Base-by-base conservation (phyloP, 1,284 basidiomycete genomes). In the Malassezia equina region DNA sequence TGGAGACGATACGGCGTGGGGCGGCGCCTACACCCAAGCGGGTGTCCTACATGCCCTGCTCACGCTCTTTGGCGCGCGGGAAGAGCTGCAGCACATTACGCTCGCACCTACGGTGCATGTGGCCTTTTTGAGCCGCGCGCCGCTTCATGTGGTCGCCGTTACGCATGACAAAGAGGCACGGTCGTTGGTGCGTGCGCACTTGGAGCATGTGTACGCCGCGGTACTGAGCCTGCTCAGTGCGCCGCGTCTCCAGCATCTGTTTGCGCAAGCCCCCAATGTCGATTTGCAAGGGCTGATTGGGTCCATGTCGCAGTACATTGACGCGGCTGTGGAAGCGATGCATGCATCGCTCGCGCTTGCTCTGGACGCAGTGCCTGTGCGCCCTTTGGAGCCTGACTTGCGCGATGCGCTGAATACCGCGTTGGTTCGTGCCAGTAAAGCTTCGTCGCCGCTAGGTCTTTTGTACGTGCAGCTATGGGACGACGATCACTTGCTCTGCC, bases 21-120 rank as follows among this genome's bases (percentile, higher is more conserved):
- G 17, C 11, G 32, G 49, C 27, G 39, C 49, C 9, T 34, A 24
- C 4, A 85, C 86, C 11, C 83, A 84, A 23, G 86, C 93, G 67
- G 93, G 90, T 23, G 83, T 98, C 36, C 88, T 93, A 76, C 93
- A 96, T 75, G 90, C 93, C 1, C 80, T 98, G 7, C 85, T 98
- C 47, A 91, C 90, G 11, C 75, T 77, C 52, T 77, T 76, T 58
- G 73, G 69, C 24, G 66, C 69, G 43, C 64, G 66, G 8, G 61
- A 63, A 27, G 52, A 57, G 44, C 60, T 73, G 28, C 60, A 65
- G 12, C 57, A 51, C 46, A 64, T 65, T 15, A n/a, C 24, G 29
- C 27, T 45, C 8, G 58, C 65, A 25, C 39, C 49, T n/a, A 23
- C 78, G 9, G 82, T 84, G 4, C 81, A 83, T 47, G 90, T 98